Conservation (phyloP, 495 filamentous ascomycete species). For the Tirmania nivea region DNA sequence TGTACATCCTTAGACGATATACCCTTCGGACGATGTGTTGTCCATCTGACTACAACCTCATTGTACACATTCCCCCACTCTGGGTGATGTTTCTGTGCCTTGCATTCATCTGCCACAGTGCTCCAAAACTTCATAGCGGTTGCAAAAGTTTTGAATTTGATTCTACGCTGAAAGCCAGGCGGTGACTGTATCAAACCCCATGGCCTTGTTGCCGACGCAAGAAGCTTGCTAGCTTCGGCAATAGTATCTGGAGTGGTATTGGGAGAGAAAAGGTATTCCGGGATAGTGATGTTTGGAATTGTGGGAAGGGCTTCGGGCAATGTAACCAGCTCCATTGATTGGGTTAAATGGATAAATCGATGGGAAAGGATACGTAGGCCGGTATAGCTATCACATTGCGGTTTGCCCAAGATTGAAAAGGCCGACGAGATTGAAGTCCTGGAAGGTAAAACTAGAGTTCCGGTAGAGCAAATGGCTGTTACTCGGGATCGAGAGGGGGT, state of each 20-base stretch:
- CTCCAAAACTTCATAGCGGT: conserved; percentile 34
- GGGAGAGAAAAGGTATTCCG: neutral
- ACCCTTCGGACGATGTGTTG: neutral
- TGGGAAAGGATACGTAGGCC: neutral
- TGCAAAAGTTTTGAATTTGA: neutral
- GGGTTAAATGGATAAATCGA: neutral
- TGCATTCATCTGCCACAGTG: conserved; percentile 32
- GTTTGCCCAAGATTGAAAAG: too few relatives aligned
- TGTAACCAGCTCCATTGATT: neutral
- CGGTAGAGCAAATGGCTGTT: too few relatives aligned
- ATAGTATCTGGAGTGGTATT: neutral
- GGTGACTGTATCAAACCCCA: neutral
- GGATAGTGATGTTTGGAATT: neutral
- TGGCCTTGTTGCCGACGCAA: neutral
- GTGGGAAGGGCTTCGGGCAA: neutral
- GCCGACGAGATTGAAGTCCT: too few relatives aligned
- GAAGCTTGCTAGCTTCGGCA: neutral
- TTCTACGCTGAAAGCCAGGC: neutral
- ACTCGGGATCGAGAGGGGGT: too few relatives aligned
- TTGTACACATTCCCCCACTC: conserved; percentile 38
- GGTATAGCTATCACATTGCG: too few relatives aligned
- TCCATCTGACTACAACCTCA: neutral
- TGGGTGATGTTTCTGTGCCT: conserved; percentile 36
- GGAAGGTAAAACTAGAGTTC: too few relatives aligned
- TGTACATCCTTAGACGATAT: neutral